Evolutionary conservation across 2,329 filamentous ascomycete species (phyloP).

Genomic region (Claviceps sorghi): DNA sequence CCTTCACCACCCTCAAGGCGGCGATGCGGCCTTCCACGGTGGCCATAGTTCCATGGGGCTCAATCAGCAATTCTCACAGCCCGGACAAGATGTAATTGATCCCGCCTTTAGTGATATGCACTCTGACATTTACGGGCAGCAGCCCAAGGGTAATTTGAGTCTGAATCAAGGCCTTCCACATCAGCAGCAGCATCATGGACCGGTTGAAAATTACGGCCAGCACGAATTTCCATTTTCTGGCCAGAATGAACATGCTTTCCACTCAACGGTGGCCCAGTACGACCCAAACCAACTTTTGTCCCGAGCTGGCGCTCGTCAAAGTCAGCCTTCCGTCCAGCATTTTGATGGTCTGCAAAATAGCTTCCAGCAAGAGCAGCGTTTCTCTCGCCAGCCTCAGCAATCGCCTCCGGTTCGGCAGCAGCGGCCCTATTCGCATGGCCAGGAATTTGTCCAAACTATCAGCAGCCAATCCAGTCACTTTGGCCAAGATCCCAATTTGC

Average conservation of each 20-base stretch:
- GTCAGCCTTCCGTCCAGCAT: constrained; percentile 21
- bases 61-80: constrained; percentile 20
- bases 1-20: constrained; percentile 16
- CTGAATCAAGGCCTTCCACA: constrained; percentile 18
- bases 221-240: constrained; percentile 20
- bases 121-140: constrained; percentile 23
- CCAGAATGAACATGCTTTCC: constrained; percentile 19
- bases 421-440: constrained; percentile 3
- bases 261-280: constrained; percentile 18
- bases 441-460: constrained; percentile 4
- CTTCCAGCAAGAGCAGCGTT: constrained; percentile 14
- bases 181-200: constrained; percentile 5
- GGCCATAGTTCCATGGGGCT: constrained; percentile 18
- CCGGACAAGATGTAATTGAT: constrained; percentile 22
- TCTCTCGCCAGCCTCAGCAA: constrained; percentile 14
- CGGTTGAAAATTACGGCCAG: constrained; percentile 19
- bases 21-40: constrained; percentile 17
- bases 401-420: constrained; percentile 10
- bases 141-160: constrained; percentile 14
- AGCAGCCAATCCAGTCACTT: constrained; percentile 4
- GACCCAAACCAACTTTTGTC: constrained; percentile 20
- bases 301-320: constrained; percentile 18
- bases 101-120: constrained; percentile 23
- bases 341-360: constrained; percentile 13
- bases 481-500: constrained; percentile 3